Percentiles rank a stretch among this genome's conserved stretches.
Evolutionary conservation across 352 stramenopile species (phyloP).

Genomic region (Nothophytophthora sp.): DNA sequence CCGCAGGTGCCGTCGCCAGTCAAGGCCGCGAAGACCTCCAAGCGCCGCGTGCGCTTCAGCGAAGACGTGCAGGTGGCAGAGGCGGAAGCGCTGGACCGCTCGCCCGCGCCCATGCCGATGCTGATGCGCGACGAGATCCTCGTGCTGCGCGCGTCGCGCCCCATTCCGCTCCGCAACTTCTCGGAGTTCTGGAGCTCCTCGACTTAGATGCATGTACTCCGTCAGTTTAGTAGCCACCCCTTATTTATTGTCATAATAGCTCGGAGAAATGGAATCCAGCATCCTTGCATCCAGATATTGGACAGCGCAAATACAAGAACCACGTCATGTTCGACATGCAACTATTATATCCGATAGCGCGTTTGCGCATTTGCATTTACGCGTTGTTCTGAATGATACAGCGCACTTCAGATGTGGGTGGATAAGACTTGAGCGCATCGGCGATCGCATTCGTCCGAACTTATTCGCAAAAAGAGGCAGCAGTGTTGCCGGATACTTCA

Average conservation of each 20-base stretch:
- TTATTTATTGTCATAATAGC: slow-evolving; percentile 38
- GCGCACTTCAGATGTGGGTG: too few species aligned
- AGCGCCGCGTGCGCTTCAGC: slow-evolving; percentile 57
- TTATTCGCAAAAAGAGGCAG: too few species aligned
- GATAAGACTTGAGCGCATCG: too few species aligned
- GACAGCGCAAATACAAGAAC: too few species aligned
- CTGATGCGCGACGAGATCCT: slow-evolving; percentile 81
- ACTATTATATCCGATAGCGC: too few species aligned
- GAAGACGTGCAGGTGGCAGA: slow-evolving; percentile 51
- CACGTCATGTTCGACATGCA: too few species aligned
- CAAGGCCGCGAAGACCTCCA: slow-evolving; percentile 21
- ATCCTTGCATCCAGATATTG: too few species aligned
- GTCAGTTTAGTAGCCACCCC: slow-evolving; percentile 41
- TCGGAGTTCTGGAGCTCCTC: slow-evolving; percentile 77
- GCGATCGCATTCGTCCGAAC: too few species aligned
- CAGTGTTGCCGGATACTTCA: too few species aligned
- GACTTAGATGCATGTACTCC: slow-evolving; percentile 14
- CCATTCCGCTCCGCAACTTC: slow-evolving; percentile 76
- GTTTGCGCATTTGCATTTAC: too few species aligned
- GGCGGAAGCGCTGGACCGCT: slow-evolving; percentile 54
- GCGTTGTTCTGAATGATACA: too few species aligned
- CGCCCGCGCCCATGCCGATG: slow-evolving; percentile 54
- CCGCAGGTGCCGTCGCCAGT: slow-evolving; percentile 26
- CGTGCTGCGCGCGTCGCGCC: slow-evolving; percentile 67
- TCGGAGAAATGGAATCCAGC: neutral